Conservation (phyloP, 208 protist genomes). For the Trypanosoma avium region DNA sequence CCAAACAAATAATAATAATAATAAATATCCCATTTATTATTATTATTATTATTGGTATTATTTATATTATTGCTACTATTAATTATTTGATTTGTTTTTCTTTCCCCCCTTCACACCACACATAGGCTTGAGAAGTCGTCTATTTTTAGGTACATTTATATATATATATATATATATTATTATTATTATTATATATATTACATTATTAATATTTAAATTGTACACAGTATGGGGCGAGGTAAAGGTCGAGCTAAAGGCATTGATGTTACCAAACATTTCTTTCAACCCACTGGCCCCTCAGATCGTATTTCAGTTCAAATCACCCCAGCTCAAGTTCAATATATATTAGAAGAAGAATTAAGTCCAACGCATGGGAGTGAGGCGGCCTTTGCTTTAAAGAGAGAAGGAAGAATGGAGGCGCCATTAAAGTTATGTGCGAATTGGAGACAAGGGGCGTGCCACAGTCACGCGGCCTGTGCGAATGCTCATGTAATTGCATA, state of each 20-base stretch:
- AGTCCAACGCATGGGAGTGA: conserved; percentile 81
- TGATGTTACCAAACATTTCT: conserved; percentile 75
- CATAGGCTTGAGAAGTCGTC: too few species aligned
- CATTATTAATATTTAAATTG: not conserved
- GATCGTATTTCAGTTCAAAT: conserved; percentile 70
- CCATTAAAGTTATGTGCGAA: conserved; percentile 73
- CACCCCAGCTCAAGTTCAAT: conserved; percentile 30
- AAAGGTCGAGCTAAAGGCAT: conserved; percentile 57
- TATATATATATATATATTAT: conserved; percentile 3
- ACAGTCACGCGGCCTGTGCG: conserved; percentile 71
- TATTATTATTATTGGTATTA: too few species aligned
- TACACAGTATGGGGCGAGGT: conserved; percentile 28
- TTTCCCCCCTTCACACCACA: too few species aligned
- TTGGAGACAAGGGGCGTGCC: conserved; percentile 71
- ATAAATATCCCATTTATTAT: too few species aligned
- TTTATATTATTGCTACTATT: too few species aligned
- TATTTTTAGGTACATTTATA: not conserved
- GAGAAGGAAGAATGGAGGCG: conserved; percentile 61
- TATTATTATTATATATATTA: not conserved
- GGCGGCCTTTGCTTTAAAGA: conserved; percentile 60
- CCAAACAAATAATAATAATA: too few species aligned
- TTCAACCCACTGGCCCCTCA: conserved; percentile 50
- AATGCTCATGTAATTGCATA: conserved; percentile 65
- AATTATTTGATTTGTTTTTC: too few species aligned
- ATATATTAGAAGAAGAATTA: conserved; percentile 67